A percentile compares a stretch with the other conserved stretches of the same genome.
Evolutionary conservation across 345 rosid species (phyloP).

Genomic region (Pistacia integerrima): DNA sequence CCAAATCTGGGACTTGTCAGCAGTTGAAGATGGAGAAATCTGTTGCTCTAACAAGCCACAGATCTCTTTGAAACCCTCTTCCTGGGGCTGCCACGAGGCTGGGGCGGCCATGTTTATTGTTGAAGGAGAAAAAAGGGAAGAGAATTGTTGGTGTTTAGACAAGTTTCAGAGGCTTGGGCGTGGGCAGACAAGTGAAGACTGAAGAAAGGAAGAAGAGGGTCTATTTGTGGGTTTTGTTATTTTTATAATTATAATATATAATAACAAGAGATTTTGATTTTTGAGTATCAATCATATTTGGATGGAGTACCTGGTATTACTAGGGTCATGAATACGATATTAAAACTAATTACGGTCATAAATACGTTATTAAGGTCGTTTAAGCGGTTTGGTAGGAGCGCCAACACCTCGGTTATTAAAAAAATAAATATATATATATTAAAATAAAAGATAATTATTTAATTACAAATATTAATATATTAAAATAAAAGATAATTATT

Average conservation of each 20-base stretch:
- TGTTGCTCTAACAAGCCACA: constrained; percentile 81
- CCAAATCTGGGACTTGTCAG: constrained; percentile 92
- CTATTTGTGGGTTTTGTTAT: not conserved
- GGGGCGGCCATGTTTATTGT: constrained; percentile 46
- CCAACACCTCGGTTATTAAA: too few species aligned
- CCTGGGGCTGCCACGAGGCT: constrained; percentile 82
- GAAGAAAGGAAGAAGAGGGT: not conserved
- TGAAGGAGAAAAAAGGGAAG: not conserved
- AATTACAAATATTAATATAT: too few species aligned
- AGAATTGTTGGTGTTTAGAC: constrained; percentile 4
- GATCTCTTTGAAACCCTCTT: constrained; percentile 82
- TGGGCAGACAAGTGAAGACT: constrained; percentile 4
- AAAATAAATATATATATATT: too few species aligned
- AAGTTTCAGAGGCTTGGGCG: constrained; percentile 20
- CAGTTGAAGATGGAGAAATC: constrained; percentile 79
- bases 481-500: too few species aligned
- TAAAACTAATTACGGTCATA: too few species aligned
- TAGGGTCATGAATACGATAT: too few species aligned
- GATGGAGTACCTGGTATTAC: too few species aligned
- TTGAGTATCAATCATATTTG: not conserved
- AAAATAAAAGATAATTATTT: too few species aligned
- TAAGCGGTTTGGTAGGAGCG: too few species aligned
- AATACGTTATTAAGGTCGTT: too few species aligned
- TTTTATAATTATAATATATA: not conserved
- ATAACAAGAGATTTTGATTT: not conserved